Base-by-base conservation (phyloP, 1,284 basidiomycete genomes). In the Tremellales sp. region DNA sequence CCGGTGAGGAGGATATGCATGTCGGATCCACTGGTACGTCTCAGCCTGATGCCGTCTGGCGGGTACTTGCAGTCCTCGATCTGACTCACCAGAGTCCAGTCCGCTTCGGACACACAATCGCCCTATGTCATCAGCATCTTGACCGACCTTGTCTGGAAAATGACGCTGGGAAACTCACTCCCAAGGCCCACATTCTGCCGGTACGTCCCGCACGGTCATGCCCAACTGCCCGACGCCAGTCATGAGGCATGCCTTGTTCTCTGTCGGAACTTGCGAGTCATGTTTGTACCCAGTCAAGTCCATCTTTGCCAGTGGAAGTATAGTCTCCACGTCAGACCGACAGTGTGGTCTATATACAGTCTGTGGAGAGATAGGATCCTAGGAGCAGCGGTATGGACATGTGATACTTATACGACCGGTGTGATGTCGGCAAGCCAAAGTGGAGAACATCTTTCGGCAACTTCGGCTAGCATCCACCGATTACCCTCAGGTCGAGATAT, bases 1-100 rank as follows among this genome's bases (percentile, higher is more conserved):
- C 29, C 46, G 6, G 46, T 42, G 4, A 48, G 24, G 46, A 40
- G 40, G 10, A 48, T 43, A 36, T 48, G 46, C 46, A 48, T 48
- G 25, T 48, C 46, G 33, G 46, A 48, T 23, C 46, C 46, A 26
- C 46, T 48, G 19, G 19, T 2, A 39, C 4, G n/a, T 45, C 29
- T 39, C 35, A 5, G 45, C 21, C 15, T 26, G 11, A 25, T 6
- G 5, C 25, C 22, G 11, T 8, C 10, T 31, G n/a, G 31, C 7
- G 7, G 19, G 39, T 15, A 15, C 29, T 31, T 31, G 15, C 10
- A 15, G 8, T 31, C n/a, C n/a, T 4, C 10, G 21, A 33, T 17
- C 8, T 17, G 2, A 43, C 46, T 12, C 42, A 48, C 46, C 46
- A 48, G 22, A 48, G 33, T 37, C 46, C 46, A 22, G 39, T 48